These are phyloP conservation scores for Colletotrichum sojae DNA, from an alignment of 2,329 filamentous ascomycete species.

Conservation along the genomic window DNA sequence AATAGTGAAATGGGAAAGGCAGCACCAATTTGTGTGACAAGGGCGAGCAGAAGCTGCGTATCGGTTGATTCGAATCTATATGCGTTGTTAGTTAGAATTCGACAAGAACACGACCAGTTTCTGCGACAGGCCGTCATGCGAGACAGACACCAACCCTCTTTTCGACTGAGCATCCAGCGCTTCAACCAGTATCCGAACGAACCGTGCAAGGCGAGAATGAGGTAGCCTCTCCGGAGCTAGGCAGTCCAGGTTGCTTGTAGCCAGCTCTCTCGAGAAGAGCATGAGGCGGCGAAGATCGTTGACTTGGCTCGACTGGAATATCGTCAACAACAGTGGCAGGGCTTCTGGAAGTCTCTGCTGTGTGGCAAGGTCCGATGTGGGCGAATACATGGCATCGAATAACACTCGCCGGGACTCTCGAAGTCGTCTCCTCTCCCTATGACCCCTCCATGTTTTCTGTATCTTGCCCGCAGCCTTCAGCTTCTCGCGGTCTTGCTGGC, in stretches of 20 bases:
- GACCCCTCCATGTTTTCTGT: slow-evolving; percentile 87
- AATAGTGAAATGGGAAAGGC: slow-evolving; percentile 48
- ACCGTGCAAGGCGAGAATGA: slow-evolving; percentile 48
- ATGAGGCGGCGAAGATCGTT: slow-evolving; percentile 66
- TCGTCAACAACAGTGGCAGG: slow-evolving; percentile 63
- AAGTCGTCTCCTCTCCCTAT: slow-evolving; percentile 72
- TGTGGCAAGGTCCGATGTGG: slow-evolving; percentile 50
- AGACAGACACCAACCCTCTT: slow-evolving; percentile 2
- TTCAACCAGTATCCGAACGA: slow-evolving; percentile 55
- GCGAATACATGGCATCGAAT: slow-evolving; percentile 73
- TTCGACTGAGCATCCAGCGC: slow-evolving; percentile 46
- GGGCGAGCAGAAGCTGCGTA: slow-evolving; percentile 51
- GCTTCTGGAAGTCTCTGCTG: slow-evolving; percentile 56
- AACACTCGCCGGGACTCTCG: slow-evolving; percentile 69
- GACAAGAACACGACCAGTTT: background rate
- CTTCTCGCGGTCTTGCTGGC: slow-evolving; percentile 85
- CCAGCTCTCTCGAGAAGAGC: slow-evolving; percentile 61
- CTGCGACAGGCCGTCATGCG: background rate
- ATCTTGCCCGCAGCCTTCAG: slow-evolving; percentile 81
- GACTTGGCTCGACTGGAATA: slow-evolving; percentile 60
- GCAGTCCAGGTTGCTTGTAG: slow-evolving; percentile 50
- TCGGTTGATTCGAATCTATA: slow-evolving; percentile 43
- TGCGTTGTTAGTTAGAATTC: background rate
- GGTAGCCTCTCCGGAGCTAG: slow-evolving; percentile 52
- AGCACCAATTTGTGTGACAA: slow-evolving; percentile 52